A percentile compares a stretch with the other conserved stretches of the same genome.
These are phyloP conservation scores for Logfia minima DNA, from an alignment of 129 eudicot genomes.

Conservation along the genomic window DNA sequence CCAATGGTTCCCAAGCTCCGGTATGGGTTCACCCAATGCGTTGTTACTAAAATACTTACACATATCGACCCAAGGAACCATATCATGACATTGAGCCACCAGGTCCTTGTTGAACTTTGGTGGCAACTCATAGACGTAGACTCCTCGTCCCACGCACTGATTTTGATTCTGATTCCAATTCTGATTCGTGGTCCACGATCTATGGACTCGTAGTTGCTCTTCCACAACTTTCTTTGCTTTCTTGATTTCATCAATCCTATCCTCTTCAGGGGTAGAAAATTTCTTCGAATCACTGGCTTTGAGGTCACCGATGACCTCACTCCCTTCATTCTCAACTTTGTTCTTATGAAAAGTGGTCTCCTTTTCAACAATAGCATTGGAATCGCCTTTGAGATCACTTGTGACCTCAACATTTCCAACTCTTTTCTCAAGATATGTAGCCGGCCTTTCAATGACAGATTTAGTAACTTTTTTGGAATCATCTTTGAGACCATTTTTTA, in stretches of 20 bases:
- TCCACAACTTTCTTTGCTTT: slow-evolving; percentile 48
- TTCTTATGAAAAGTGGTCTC: background rate
- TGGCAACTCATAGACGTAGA: slow-evolving; percentile 76
- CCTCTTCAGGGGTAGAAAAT: slow-evolving; percentile 18
- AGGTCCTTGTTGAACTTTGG: slow-evolving; percentile 78
- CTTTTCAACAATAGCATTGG: slow-evolving; percentile 1
- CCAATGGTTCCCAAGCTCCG: slow-evolving; percentile 69
- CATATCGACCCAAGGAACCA: slow-evolving; percentile 60
- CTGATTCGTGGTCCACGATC: slow-evolving; percentile 49
- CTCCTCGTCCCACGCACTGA: slow-evolving; percentile 56
- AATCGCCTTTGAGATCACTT: slow-evolving; percentile 2
- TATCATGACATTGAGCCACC: slow-evolving; percentile 54
- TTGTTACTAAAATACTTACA: slow-evolving; percentile 62
- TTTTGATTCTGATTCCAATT: slow-evolving; percentile 29
- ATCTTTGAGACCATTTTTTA: slow-evolving; percentile 21
- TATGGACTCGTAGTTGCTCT: slow-evolving; percentile 56
- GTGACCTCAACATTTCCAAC: slow-evolving; percentile 2
- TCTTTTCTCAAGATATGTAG: slow-evolving; percentile 1
- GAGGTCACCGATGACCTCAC: background rate
- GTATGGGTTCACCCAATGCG: slow-evolving; percentile 70
- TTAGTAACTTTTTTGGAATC: slow-evolving; percentile 14
- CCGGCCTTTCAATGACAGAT: background rate
- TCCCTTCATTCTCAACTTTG: slow-evolving; percentile 3
- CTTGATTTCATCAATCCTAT: slow-evolving; percentile 35
- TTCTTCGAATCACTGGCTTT: slow-evolving; percentile 9